phyloP scores from a whole-genome alignment of 768 basidiomycete species.

The Hygrophoropsis aurantiaca region DNA sequence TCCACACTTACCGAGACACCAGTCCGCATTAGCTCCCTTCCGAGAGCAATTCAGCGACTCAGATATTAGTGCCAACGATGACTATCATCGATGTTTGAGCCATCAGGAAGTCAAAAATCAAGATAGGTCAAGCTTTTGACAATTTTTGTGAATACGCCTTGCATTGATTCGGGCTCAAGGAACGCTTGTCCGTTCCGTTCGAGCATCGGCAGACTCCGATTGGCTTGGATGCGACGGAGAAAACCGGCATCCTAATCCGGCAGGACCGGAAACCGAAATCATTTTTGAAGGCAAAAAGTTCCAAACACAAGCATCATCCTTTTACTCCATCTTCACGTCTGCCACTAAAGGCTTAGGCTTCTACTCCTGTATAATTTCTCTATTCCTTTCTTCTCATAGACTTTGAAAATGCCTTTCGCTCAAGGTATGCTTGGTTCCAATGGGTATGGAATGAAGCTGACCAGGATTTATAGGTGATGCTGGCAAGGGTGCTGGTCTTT shows the following conservation, averaged over 20 bases:
- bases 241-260: constrained; percentile 22
- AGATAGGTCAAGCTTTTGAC: too few species aligned
- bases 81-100: too few species aligned
- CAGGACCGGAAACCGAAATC: constrained; percentile 21
- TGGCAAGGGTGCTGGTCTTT: constrained; percentile 87
- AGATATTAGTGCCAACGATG: too few species aligned
- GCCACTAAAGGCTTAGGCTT: too few species aligned
- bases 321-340: constrained; percentile 6
- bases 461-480: constrained; percentile 66
- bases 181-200: background rate
- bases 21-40: too few species aligned
- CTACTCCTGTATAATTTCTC: constrained; percentile 5
- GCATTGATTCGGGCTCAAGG: too few species aligned
- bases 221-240: constrained; percentile 20
- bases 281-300: constrained; percentile 14
- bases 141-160: too few species aligned
- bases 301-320: background rate
- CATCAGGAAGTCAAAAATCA: too few species aligned
- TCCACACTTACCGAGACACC: too few species aligned
- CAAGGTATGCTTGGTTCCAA: constrained; percentile 33
- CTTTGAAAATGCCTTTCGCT: constrained; percentile 40
- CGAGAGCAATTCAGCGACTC: too few species aligned
- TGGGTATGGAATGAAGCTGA: background rate
- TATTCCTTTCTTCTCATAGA: constrained; percentile 7
- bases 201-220: constrained; percentile 11